A percentile compares a stretch with the other conserved stretches of the same genome.
phyloP scores from a whole-genome alignment of 345 rosid species.

The Syzygium grande region DNA sequence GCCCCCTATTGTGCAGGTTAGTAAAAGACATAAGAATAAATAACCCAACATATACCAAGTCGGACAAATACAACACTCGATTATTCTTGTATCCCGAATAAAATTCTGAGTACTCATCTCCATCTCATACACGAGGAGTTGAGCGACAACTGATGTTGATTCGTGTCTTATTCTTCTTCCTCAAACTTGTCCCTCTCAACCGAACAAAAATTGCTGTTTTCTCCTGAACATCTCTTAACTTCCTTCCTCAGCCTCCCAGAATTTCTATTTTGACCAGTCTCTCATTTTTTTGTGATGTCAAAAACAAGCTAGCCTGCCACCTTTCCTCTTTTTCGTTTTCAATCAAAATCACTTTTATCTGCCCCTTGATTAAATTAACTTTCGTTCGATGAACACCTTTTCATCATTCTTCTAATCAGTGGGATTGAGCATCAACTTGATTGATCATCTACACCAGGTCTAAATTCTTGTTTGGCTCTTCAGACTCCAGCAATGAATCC shows the following conservation, averaged over 20 bases:
- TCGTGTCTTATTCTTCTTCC: background rate
- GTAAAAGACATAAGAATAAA: background rate
- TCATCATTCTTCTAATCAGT: background rate
- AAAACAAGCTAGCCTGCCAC: background rate
- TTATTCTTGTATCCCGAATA: background rate
- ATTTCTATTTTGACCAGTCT: background rate
- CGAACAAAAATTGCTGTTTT: background rate
- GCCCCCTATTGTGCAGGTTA: background rate
- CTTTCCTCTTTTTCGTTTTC: background rate
- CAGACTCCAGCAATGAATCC: conserved; percentile 7
- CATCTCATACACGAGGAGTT: background rate
- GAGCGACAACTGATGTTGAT: background rate
- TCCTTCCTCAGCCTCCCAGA: background rate
- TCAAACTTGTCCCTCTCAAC: background rate
- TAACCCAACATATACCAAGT: background rate
- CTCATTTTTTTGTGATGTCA: background rate
- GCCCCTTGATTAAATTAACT: background rate
- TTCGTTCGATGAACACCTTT: background rate
- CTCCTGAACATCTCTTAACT: background rate
- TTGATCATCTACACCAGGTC: conserved; percentile 61
- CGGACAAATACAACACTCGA: background rate
- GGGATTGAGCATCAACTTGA: conserved; percentile 11
- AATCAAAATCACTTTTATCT: background rate
- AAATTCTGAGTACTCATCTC: background rate
- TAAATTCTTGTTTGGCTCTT: conserved; percentile 29